A percentile compares a stretch with the other conserved stretches of the same genome.
Conservation (phyloP, 441 rosid species). For the Capsella rubella region DNA sequence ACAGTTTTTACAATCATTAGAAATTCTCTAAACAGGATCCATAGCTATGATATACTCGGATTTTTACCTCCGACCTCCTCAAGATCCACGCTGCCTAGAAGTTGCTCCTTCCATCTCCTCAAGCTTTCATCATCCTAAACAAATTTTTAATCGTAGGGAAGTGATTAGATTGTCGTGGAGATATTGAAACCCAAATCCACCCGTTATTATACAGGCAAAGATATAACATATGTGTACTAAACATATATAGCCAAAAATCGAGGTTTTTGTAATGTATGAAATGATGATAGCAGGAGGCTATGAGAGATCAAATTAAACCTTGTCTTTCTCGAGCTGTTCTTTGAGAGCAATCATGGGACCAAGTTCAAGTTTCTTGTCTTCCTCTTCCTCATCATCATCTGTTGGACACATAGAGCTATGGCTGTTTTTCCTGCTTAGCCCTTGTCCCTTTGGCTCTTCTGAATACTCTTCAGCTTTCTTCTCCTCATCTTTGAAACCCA, state of each 20-base stretch:
- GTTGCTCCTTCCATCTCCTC: slow-evolving; percentile 66
- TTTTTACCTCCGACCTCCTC: slow-evolving; percentile 56
- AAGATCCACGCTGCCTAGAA: slow-evolving; percentile 59
- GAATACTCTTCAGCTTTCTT: slow-evolving; percentile 24
- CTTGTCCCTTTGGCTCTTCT: slow-evolving; percentile 33
- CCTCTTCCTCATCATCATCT: slow-evolving; percentile 44
- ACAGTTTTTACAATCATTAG: neutral
- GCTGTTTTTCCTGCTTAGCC: slow-evolving; percentile 45
- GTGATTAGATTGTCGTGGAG: slow-evolving; percentile 12
- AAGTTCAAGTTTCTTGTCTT: slow-evolving; percentile 44
- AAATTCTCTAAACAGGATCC: neutral
- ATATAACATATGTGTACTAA: slow-evolving; percentile 6
- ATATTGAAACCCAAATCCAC: slow-evolving; percentile 5
- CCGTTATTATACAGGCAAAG: neutral
- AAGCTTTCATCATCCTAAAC: slow-evolving; percentile 65
- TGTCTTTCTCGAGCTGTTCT: slow-evolving; percentile 55
- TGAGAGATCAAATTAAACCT: slow-evolving; percentile 28
- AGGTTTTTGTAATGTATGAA: neutral
- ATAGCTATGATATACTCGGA: neutral
- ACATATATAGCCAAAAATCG: neutral
- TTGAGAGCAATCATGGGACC: slow-evolving; percentile 57
- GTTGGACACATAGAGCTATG: slow-evolving; percentile 41
- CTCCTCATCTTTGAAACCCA: slow-evolving; percentile 39
- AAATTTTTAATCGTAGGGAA: slow-evolving; percentile 22
- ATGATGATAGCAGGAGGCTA: neutral